Evolutionary conservation across 1,139 yeast species (phyloP).

Genomic region (Pichia sp.): DNA sequence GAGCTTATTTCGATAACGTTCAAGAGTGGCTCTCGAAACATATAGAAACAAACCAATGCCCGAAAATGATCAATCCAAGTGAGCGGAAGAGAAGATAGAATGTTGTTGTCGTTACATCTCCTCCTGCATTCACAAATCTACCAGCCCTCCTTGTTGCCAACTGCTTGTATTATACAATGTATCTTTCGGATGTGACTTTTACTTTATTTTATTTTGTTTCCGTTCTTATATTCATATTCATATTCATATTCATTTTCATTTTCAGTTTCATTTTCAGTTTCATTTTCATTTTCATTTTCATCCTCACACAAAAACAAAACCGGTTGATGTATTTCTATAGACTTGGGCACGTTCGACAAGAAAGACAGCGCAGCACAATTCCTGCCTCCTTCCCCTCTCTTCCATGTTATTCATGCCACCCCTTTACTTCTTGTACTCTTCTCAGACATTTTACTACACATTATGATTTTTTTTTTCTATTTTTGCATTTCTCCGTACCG

Average conservation of each 20-base stretch:
- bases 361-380: not conserved
- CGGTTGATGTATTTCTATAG: not conserved
- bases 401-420: not conserved
- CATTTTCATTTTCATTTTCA: not conserved
- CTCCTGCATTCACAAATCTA: not conserved
- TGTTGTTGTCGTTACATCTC: not conserved
- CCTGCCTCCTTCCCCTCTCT: not conserved
- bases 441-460: not conserved
- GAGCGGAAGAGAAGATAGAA: constrained; percentile 5
- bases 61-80: constrained; percentile 20
- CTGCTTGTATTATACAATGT: not conserved
- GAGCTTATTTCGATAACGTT: constrained; percentile 56
- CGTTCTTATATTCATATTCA: not conserved
- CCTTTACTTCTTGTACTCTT: not conserved
- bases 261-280: too few species aligned
- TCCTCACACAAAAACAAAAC: not conserved
- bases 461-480: not conserved
- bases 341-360: not conserved
- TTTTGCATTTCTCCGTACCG: not conserved
- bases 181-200: not conserved
- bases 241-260: not conserved
- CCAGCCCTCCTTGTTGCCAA: not conserved
- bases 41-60: constrained; percentile 56
- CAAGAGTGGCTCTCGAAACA: constrained; percentile 77
- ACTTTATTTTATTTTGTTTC: not conserved